phyloP scores from a whole-genome alignment of 2,329 filamentous ascomycete genomes.

The Sporothrix dimorphospora region DNA sequence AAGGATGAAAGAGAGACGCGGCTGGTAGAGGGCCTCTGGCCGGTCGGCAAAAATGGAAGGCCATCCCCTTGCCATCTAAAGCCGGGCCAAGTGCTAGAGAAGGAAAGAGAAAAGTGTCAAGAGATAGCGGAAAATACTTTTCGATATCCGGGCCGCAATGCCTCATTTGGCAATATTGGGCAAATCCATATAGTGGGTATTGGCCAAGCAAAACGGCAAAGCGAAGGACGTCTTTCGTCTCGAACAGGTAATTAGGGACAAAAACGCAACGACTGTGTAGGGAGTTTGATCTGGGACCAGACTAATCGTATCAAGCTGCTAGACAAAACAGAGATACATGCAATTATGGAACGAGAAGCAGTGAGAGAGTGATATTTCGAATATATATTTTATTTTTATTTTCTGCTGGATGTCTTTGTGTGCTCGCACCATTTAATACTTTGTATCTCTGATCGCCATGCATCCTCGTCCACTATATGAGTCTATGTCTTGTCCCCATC shows the following conservation, averaged over 20 bases:
- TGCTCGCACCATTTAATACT: neutral
- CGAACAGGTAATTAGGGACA: neutral
- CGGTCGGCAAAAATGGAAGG: neutral
- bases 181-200: neutral
- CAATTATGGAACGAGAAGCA: too few species aligned
- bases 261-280: too few species aligned
- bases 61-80: neutral
- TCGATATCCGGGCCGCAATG: constrained; percentile 1
- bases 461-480: neutral
- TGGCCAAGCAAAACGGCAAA: neutral
- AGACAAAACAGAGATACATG: too few species aligned
- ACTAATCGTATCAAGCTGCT: too few species aligned
- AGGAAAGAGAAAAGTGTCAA: neutral
- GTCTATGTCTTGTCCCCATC: neutral
- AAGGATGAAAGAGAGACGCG: neutral
- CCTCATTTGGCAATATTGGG: constrained; percentile 7
- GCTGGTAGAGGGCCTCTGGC: neutral
- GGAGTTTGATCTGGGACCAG: too few species aligned
- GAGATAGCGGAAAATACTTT: neutral
- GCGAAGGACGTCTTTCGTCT: neutral
- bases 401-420: too few species aligned
- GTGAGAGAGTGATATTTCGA: too few species aligned
- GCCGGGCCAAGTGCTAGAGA: neutral
- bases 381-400: too few species aligned
- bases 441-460: neutral